phyloP scores from a whole-genome alignment of 2,329 filamentous ascomycete genomes.

The Teratosphaeria destructans region DNA sequence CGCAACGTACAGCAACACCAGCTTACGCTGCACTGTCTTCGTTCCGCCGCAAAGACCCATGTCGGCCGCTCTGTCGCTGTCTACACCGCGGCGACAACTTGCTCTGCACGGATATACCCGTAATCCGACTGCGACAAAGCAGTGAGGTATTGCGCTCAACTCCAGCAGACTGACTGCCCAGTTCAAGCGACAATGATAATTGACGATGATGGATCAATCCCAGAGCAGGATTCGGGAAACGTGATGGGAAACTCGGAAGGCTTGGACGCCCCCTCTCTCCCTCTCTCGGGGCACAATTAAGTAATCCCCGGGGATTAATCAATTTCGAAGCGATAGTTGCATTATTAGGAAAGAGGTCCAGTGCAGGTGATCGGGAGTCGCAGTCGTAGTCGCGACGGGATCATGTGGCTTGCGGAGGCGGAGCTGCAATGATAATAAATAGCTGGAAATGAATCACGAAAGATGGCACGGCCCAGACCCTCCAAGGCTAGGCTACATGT shows the following conservation, averaged over 20 bases:
- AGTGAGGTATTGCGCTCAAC: neutral
- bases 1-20: slow-evolving; percentile 70
- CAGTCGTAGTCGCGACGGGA: neutral
- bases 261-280: neutral
- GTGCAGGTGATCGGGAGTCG: neutral
- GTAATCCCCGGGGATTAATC: neutral
- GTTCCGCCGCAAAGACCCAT: slow-evolving; percentile 42
- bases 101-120: neutral
- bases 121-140: neutral
- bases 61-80: slow-evolving; percentile 2
- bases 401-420: neutral
- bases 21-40: slow-evolving; percentile 86
- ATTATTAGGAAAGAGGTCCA: neutral
- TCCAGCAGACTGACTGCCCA: neutral
- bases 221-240: neutral
- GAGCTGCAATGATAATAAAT: neutral
- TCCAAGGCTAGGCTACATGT: neutral
- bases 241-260: neutral
- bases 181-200: neutral
- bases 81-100: neutral
- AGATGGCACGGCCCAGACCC: neutral
- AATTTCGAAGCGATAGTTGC: neutral
- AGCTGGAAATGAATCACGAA: neutral
- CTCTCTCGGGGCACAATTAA: neutral
- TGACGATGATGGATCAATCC: neutral